A percentile compares a stretch with the other conserved stretches of the same genome.
Conservation (phyloP, 176 grass and related monocot species). For the Ensete glaucum region DNA sequence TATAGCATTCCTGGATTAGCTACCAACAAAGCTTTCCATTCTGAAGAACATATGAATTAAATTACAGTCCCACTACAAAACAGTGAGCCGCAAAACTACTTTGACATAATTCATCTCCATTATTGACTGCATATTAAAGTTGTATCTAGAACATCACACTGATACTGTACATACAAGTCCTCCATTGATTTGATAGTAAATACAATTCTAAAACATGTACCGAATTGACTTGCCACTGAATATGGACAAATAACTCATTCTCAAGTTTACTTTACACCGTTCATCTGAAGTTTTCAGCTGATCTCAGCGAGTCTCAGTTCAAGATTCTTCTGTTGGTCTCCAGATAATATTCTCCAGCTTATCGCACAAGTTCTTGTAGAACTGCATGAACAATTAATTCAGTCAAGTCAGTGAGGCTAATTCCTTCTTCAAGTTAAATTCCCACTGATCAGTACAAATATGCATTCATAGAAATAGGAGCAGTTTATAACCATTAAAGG, state of each 20-base stretch:
- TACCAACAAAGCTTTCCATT: too few species aligned
- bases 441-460: background rate
- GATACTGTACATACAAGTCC: background rate
- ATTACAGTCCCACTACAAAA: too few species aligned
- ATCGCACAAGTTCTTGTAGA: constrained; percentile 78
- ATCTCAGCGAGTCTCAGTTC: constrained; percentile 33
- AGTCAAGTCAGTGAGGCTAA: background rate
- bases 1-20: too few species aligned
- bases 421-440: background rate
- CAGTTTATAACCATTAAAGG: too few species aligned
- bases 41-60: too few species aligned
- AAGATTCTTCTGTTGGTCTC: constrained; percentile 46
- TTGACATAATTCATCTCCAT: too few species aligned
- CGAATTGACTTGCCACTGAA: background rate
- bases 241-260: background rate
- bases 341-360: constrained; percentile 67
- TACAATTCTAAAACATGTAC: background rate
- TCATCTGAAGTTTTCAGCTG: background rate
- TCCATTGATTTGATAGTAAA: background rate
- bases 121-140: background rate
- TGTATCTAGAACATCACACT: background rate
- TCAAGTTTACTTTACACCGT: background rate
- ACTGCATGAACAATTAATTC: constrained; percentile 32
- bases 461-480: background rate
- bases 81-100: too few species aligned